A percentile compares a stretch with the other conserved stretches of the same genome.
Evolutionary conservation across 306 rosid species (phyloP).

Genomic region (Inga oerstediana): DNA sequence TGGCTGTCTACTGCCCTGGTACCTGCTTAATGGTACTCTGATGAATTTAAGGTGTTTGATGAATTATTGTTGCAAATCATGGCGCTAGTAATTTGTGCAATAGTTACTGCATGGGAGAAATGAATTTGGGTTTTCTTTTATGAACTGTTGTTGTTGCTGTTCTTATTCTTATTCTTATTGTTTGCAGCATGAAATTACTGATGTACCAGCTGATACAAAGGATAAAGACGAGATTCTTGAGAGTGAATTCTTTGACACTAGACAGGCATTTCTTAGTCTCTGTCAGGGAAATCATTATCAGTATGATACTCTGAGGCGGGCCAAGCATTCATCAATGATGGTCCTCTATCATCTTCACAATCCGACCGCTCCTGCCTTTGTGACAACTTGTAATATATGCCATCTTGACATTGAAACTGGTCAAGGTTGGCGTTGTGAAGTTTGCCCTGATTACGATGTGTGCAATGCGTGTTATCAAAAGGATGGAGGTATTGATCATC

Average conservation of each 20-base stretch:
- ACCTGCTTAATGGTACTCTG: neutral
- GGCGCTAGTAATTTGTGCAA: neutral
- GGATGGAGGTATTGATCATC: slow-evolving; percentile 83
- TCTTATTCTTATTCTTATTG: neutral
- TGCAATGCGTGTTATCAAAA: slow-evolving; percentile 93
- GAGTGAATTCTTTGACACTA: slow-evolving; percentile 98
- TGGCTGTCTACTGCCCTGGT: slow-evolving; percentile 8
- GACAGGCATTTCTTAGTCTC: slow-evolving; percentile 97
- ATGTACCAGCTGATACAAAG: slow-evolving; percentile 79
- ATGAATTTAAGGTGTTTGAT: neutral
- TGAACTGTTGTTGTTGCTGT: neutral
- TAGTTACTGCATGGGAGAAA: slow-evolving; percentile 11
- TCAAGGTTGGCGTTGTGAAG: slow-evolving; percentile 99
- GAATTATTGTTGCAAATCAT: slow-evolving; percentile 18
- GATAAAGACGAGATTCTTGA: slow-evolving; percentile 97
- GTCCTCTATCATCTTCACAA: slow-evolving; percentile 97
- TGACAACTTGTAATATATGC: slow-evolving; percentile 76
- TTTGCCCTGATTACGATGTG: slow-evolving; percentile 91
- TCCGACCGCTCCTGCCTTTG: slow-evolving; percentile 98
- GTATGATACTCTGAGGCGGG: slow-evolving; percentile 93
- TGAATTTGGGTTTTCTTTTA: slow-evolving; percentile 1
- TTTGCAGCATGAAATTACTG: slow-evolving; percentile 74
- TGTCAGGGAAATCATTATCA: slow-evolving; percentile 99
- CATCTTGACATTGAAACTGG: slow-evolving; percentile 92
- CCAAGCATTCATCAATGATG: slow-evolving; percentile 99